These are phyloP conservation scores for Lipomyces yamanashiensis DNA, from an alignment of 805 yeast genomes.

Conservation along the genomic window DNA sequence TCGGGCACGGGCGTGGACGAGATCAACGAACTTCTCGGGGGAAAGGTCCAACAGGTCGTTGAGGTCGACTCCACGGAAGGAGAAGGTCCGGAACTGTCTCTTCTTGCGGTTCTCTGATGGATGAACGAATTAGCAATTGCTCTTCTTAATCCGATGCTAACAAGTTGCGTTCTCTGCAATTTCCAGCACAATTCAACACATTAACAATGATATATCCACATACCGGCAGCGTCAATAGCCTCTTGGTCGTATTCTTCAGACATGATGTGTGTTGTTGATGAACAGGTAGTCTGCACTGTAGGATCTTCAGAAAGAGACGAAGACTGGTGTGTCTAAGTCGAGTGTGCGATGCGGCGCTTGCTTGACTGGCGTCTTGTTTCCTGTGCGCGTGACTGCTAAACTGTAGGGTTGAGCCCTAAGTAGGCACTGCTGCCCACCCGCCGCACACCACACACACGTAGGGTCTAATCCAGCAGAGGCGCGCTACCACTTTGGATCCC, in stretches of 20 bases:
- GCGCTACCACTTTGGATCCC: slow-evolving; percentile 35
- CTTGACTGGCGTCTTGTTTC: too few relatives aligned
- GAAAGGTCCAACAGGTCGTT: slow-evolving; percentile 89
- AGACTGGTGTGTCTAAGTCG: neutral
- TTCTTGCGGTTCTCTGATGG: slow-evolving; percentile 47
- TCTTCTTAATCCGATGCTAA: neutral
- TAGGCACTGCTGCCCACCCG: neutral
- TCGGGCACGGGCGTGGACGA: slow-evolving; percentile 98
- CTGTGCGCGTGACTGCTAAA: neutral
- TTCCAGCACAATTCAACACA: neutral
- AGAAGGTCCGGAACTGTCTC: slow-evolving; percentile 96
- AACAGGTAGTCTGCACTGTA: slow-evolving; percentile 3
- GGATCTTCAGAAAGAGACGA: neutral
- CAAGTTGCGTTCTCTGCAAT: neutral
- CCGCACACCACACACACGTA: slow-evolving; percentile 1
- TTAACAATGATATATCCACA: neutral
- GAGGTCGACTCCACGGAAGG: slow-evolving; percentile 98
- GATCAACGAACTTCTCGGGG: slow-evolving; percentile 95
- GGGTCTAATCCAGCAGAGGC: neutral
- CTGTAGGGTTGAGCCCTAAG: slow-evolving; percentile 19
- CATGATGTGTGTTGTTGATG: slow-evolving; percentile 28
- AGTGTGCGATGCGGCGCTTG: slow-evolving; percentile 10
- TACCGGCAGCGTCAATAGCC: slow-evolving; percentile 37
- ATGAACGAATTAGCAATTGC: neutral
- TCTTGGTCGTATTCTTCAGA: slow-evolving; percentile 38